Conservation (phyloP, 495 filamentous ascomycete genomes). For the Tuber indicum region DNA sequence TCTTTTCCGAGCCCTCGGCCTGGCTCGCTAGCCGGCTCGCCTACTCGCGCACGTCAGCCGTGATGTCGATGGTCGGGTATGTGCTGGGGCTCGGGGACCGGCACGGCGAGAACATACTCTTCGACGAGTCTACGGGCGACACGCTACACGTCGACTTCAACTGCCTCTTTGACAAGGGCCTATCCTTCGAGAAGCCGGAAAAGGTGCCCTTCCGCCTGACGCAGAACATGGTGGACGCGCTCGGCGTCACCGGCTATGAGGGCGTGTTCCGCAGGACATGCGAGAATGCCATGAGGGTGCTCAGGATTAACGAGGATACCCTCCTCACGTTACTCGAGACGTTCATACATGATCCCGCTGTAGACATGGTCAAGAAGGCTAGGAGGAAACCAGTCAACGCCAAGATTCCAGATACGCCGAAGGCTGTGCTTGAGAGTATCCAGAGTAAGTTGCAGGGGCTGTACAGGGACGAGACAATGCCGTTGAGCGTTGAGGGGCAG, state of each 20-base stretch:
- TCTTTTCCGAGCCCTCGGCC: slow-evolving; percentile 82
- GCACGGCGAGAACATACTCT: slow-evolving; percentile 95
- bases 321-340: slow-evolving; percentile 95
- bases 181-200: slow-evolving; percentile 92
- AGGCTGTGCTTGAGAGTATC: slow-evolving; percentile 84
- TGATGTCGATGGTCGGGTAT: slow-evolving; percentile 97
- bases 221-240: slow-evolving; percentile 95
- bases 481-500: slow-evolving; percentile 89
- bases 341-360: slow-evolving; percentile 91
- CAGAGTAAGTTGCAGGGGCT: slow-evolving; percentile 78
- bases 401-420: slow-evolving; percentile 73
- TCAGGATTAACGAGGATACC: slow-evolving; percentile 87
- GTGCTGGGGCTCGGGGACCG: slow-evolving; percentile 93
- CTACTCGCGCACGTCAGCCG: slow-evolving; percentile 87
- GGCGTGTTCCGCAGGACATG: slow-evolving; percentile 80
- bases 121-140: slow-evolving; percentile 90
- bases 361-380: slow-evolving; percentile 75
- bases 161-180: slow-evolving; percentile 97
- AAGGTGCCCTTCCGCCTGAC: slow-evolving; percentile 95
- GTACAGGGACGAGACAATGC: slow-evolving; percentile 76
- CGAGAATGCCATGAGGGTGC: slow-evolving; percentile 75
- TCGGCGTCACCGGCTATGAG: slow-evolving; percentile 88
- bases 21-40: slow-evolving; percentile 89
- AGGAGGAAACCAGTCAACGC: slow-evolving; percentile 42
- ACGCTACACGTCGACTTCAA: slow-evolving; percentile 99